Conservation (phyloP, 116 monocot species). For the Cymodocea nodosa region DNA sequence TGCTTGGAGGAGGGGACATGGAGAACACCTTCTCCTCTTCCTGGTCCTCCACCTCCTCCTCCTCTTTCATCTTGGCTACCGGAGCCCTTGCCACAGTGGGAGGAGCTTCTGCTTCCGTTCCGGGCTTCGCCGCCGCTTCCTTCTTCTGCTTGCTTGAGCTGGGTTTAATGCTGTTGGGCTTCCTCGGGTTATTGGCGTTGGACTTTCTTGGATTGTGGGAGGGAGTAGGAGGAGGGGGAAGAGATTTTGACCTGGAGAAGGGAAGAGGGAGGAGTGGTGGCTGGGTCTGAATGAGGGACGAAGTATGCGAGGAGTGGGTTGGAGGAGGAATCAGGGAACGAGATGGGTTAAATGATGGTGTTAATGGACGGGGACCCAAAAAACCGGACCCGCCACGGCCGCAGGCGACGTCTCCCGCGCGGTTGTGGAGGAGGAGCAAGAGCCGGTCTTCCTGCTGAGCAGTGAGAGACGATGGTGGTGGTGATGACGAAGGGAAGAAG, state of each 20-base stretch:
- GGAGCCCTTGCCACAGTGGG: not conserved
- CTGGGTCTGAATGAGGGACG: not conserved
- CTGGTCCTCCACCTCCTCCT: no score
- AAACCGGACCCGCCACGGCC: not conserved
- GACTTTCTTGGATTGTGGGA: not conserved
- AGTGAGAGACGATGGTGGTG: no score
- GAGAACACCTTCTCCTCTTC: not conserved
- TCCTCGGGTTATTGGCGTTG: not conserved
- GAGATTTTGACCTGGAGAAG: not conserved
- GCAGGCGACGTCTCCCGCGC: not conserved
- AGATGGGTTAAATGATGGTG: not conserved
- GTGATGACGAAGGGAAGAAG: no score
- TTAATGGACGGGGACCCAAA: not conserved
- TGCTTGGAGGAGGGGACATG: slow-evolving; percentile 1
- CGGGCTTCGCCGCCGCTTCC: not conserved
- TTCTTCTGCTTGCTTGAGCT: not conserved
- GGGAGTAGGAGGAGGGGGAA: not conserved
- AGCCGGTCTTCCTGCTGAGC: no score
- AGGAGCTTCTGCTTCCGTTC: no score
- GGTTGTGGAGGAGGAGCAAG: no score
- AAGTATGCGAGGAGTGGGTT: not conserved
- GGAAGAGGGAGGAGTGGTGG: not conserved
- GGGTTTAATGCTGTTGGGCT: not conserved
- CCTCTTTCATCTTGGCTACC: not conserved
- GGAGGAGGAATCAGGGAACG: not conserved